These are phyloP conservation scores for Podospora anserina DNA, from an alignment of 495 filamentous ascomycete species.

Conservation along the genomic window DNA sequence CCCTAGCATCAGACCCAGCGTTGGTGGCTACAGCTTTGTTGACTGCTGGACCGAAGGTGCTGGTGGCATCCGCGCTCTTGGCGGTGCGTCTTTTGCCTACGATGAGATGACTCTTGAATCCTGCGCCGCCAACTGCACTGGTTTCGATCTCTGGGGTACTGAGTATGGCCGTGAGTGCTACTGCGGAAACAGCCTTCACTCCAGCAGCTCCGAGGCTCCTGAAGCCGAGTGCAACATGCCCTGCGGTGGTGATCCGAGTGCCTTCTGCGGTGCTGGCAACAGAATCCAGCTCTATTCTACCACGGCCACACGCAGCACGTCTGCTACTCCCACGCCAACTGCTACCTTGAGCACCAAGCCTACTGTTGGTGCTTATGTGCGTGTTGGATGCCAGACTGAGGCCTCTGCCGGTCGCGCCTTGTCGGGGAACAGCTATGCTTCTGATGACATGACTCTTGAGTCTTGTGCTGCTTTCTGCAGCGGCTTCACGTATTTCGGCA, in stretches of 20 bases:
- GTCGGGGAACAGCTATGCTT: conserved; percentile 18
- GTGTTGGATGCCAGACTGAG: conserved; percentile 49
- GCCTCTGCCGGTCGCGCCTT: conserved; percentile 33
- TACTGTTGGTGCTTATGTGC: conserved; percentile 37
- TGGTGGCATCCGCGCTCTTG: conserved; percentile 38
- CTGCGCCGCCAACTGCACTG: conserved; percentile 47
- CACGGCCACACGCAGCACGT: conserved; percentile 37
- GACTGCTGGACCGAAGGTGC: conserved; percentile 49
- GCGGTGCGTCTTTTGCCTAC: conserved; percentile 38
- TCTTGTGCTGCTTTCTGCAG: conserved; percentile 39
- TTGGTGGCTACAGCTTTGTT: conserved; percentile 43
- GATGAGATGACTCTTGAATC: conserved; percentile 51
- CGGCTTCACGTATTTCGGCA: conserved; percentile 41
- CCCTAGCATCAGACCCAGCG: conserved; percentile 30
- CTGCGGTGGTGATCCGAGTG: conserved; percentile 44
- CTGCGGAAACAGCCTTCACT: conserved; percentile 47
- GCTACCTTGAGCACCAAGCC: conserved; percentile 33
- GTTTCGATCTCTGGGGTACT: conserved; percentile 45
- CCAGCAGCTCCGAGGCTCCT: conserved; percentile 39
- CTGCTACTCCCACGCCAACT: conserved; percentile 36
- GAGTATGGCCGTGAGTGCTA: conserved; percentile 54
- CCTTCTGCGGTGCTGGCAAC: conserved; percentile 47
- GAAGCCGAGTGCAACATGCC: conserved; percentile 48
- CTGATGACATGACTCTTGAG: conserved; percentile 44
- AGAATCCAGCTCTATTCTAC: conserved; percentile 47